Evolutionary conservation across 805 yeast species (phyloP).

Genomic region (Candida palmyrensis): DNA sequence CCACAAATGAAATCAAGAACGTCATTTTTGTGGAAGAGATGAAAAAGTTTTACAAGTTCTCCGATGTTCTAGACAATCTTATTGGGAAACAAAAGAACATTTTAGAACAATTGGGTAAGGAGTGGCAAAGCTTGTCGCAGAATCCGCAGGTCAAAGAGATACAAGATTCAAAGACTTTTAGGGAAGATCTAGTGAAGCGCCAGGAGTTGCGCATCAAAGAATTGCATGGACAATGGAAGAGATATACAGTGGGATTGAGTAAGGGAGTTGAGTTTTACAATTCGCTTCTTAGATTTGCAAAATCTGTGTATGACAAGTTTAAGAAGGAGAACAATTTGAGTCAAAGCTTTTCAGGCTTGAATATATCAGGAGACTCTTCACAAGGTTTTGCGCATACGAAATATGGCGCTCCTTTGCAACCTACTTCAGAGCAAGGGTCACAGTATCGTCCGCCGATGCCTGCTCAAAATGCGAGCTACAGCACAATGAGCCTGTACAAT

Average conservation of each 20-base stretch:
- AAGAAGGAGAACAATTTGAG: neutral
- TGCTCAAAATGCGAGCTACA: no score
- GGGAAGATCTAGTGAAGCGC: conserved; percentile 24
- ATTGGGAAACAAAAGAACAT: conserved; percentile 58
- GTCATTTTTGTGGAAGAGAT: conserved; percentile 64
- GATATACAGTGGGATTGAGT: conserved; percentile 51
- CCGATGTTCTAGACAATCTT: conserved; percentile 61
- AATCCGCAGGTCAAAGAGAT: conserved; percentile 33
- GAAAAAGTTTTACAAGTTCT: conserved; percentile 67
- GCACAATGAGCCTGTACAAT: no score
- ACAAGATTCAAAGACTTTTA: conserved; percentile 39
- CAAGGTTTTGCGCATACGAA: neutral
- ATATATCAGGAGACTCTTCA: no score
- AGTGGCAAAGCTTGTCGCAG: conserved; percentile 24
- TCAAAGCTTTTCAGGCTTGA: conserved; percentile 3
- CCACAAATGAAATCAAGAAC: conserved; percentile 52
- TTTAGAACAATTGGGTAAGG: conserved; percentile 24
- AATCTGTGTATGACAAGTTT: conserved; percentile 1
- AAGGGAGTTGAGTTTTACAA: conserved; percentile 65
- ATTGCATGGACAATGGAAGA: conserved; percentile 53
- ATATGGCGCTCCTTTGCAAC: conserved; percentile 1
- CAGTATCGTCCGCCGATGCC: no score
- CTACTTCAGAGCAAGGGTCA: neutral
- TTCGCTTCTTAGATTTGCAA: conserved; percentile 35
- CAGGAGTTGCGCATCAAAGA: conserved; percentile 32